phyloP scores from a whole-genome alignment of 129 eudicot genomes.

The Kitagawia praeruptora region DNA sequence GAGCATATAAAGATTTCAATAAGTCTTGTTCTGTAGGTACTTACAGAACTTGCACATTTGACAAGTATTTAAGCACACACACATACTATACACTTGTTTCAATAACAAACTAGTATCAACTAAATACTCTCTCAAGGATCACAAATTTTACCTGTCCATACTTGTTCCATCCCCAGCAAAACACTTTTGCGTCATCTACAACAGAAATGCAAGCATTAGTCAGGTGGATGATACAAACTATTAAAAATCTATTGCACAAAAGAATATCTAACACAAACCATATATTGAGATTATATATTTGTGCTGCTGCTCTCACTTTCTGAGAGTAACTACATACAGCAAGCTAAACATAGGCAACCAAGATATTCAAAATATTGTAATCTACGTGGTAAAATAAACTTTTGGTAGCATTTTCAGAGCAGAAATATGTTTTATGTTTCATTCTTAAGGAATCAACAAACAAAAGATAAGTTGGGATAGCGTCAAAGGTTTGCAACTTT shows the following conservation, averaged over 20 bases:
- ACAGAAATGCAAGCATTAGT: conserved; percentile 2
- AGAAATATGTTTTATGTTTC: neutral
- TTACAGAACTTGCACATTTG: neutral
- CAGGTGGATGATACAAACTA: neutral
- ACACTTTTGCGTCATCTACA: conserved; percentile 71
- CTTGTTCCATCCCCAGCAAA: conserved; percentile 99
- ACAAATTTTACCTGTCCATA: conserved; percentile 72
- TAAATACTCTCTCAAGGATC: neutral
- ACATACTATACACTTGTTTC: neutral
- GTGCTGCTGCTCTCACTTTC: neutral
- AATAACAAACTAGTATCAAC: neutral
- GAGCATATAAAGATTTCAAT: too few relatives aligned
- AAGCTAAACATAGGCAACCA: neutral
- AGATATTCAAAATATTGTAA: too few relatives aligned
- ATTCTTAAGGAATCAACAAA: neutral
- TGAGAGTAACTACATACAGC: neutral
- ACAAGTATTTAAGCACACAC: neutral
- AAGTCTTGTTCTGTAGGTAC: too few relatives aligned
- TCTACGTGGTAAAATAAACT: too few relatives aligned
- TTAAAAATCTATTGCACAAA: too few relatives aligned
- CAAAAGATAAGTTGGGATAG: neutral
- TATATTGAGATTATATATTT: neutral
- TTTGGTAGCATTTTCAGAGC: too few relatives aligned
- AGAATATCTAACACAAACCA: neutral
- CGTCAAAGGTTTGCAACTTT: neutral